Percentiles rank a stretch among this genome's conserved stretches.
Evolutionary conservation across 2,329 filamentous ascomycete species (phyloP).

Genomic region (Chrysoporthe puriensis): DNA sequence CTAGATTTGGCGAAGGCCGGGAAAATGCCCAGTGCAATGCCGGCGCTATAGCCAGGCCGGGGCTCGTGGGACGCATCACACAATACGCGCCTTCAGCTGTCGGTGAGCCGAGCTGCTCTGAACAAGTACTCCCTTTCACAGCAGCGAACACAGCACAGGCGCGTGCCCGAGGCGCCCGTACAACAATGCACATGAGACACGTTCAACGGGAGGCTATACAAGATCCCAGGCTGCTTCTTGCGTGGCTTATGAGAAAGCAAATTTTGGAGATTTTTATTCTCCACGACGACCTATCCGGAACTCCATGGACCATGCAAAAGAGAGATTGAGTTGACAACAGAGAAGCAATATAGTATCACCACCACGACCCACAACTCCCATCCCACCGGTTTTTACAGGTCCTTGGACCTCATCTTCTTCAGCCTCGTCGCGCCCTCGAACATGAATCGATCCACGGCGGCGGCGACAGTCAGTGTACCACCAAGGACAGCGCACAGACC

Average conservation of each 20-base stretch:
- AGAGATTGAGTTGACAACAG: neutral
- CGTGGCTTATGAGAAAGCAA: neutral
- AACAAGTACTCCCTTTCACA: conserved; percentile 4
- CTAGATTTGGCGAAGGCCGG: conserved; percentile 2
- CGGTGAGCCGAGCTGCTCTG: neutral
- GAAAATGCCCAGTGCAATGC: neutral
- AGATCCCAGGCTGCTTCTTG: neutral
- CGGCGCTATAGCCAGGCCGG: neutral
- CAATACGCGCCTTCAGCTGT: neutral
- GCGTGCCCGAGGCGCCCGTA: neutral
- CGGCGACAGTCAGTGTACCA: conserved; percentile 92
- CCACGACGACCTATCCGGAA: conserved; percentile 26
- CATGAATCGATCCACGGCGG: conserved; percentile 85
- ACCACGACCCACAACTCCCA: neutral
- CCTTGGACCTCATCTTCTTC: conserved; percentile 80
- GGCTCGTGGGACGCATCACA: conserved; percentile 6
- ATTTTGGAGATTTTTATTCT: conserved; percentile 4
- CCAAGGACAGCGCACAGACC: conserved; percentile 94
- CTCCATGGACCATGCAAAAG: conserved; percentile 29
- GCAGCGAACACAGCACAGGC: conserved; percentile 15
- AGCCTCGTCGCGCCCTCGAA: conserved; percentile 86
- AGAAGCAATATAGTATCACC: conserved; percentile 9
- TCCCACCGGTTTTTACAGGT: conserved; percentile 44
- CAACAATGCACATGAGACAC: neutral
- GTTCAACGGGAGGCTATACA: neutral